Base-by-base conservation (phyloP, 1,139 yeast genomes). In the Kodamaea derodonti region DNA sequence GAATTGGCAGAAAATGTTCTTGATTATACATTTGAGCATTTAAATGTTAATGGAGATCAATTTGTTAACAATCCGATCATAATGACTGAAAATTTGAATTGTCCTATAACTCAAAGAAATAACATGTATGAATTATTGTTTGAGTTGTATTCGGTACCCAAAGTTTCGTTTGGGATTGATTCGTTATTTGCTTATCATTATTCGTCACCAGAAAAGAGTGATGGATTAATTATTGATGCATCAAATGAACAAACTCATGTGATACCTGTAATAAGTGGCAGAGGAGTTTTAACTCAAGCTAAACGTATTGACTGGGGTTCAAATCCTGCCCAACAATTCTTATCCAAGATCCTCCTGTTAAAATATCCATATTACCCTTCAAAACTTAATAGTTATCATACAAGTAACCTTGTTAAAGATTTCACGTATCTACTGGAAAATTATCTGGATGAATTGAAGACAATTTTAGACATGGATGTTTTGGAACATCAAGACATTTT, bases 301-400 rank as follows among this genome's bases (percentile, higher is more conserved):
- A 90, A 87, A 50, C 68, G 97, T 48, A 77, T 94, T 29, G 90
- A 87, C 52, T 87, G 94, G 86, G 98, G 97, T 37, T 97, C 97
- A 6, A 75, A 77, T 41, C 84, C 78, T 35, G 74, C 90, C 2
- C 77, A 74, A 23, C 77, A 72, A 32, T 90, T 72, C 47, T 58
- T 92, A 54, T 75, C 72, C 39, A 74, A 69, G 45, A 68, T 84
- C 23, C 60, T 94, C 32, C 71, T 80, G 1, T 67, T 94, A 51
- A 94, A 94, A 53, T 94, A 94, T 58, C 98, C 98, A 0, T 82
- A 81, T 48, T 92, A 88, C 54, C 97, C 98, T 3, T 64, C 84
- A 2, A 83, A 80, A 46, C 62, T 92, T 35, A 70, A 80, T 7
- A 61, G 64, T 10, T 64, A 71, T 36, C 95, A 92, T 52, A 73